Evolutionary conservation across 257 asterid species (phyloP), one percentile per base, ranked within the genome.

Genomic region (Linaria vulgaris): DNA sequence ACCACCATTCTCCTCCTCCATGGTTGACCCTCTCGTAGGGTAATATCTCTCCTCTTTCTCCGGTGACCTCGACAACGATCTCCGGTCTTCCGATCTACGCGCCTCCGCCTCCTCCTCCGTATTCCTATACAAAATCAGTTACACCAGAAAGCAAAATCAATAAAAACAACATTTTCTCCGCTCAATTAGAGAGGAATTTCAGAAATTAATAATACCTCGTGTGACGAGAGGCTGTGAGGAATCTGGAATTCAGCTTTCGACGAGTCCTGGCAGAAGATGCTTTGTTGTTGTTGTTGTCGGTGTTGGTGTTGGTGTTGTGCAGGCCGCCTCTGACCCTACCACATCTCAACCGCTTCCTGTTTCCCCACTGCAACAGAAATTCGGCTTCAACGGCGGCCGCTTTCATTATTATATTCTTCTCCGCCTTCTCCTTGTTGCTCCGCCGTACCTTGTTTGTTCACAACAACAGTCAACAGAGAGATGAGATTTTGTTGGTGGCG

Each of bases 301-400:
- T 63, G 11, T 13, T 22, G 74, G 38, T 23, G 69, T 34, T 34
- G 41, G 59, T 34, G 13, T 14, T 47, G 34, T 6, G 39, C 34
- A 27, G 6, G 23, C 37, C 11, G 21, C 76, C 74, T 68, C 82
- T 71, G 59, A 74, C 66, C 74, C 85, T 74, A 22, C 74, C 78
- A 38, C 85, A 80, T 64, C 85, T 65, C 50, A 80, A 56, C 60
- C 85, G 75, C 71, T 80, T 80, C 17, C 79, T 61, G 69, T 56
- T 80, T 21, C 85, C 85, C 85, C 85, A 80, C 85, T 68, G 80
- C 66, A 80, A 68, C 25, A 71, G 50, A 15, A 76, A 74, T 64
- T 80, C 85, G 8, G 78, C 44, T 66, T 71, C 76, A 20, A 71
- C 52, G 13, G 70, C 65, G 64, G 61, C 15, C 9, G 48, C 58